Base-by-base conservation (phyloP, 2,329 filamentous ascomycete genomes). In the Alternaria ethzedia region DNA sequence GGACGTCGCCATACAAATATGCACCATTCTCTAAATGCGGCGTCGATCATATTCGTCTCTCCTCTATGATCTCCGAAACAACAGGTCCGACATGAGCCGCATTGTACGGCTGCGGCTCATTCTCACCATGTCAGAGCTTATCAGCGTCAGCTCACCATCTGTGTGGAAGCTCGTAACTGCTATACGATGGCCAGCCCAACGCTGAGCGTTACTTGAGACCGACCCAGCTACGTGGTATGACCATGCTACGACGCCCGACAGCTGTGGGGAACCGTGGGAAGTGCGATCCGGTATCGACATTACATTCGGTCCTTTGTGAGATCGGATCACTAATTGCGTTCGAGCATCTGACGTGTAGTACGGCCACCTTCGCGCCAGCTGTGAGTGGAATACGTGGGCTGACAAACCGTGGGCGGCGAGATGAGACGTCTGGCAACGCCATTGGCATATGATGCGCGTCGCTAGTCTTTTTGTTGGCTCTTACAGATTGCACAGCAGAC, bases 211-310 rank as follows among this genome's bases (percentile, higher is more conserved):
- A 21, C 25, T 46, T 13, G 17, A 23, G 15, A 15, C 15, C 54
- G 30, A 20, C 30, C 23, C 23, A 59, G 9, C 28, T 44, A 28
- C 17, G 17, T 44, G 28, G 30, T 13, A 26, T 44, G 21, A 11
- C 41, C 47, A 49, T 26, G 28, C 23, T 41, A 36, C 28, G n/a
- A 13, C 13, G 25, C 26, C 47, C 23, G 41, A 59, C 15, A 43
- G 4, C 59, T 65, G 63, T 60, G 63, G 63, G 63, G 63, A 65
- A 63, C 63, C 63, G 63, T 63, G 44, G 45, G 21, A 47, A 26
- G 21, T 20, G 56, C 56, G 49, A 17, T 32, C 15, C 36, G 25
- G 36, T 30, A 51, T 25, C 45, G 52, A 25, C 15, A 45, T 41
- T 46, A 21, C 32, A 41, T 59, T 58, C 57, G 23, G 56, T n/a